These are phyloP conservation scores for Colletotrichum spaethianum DNA, from an alignment of 2,329 filamentous ascomycete species.

Conservation along the genomic window DNA sequence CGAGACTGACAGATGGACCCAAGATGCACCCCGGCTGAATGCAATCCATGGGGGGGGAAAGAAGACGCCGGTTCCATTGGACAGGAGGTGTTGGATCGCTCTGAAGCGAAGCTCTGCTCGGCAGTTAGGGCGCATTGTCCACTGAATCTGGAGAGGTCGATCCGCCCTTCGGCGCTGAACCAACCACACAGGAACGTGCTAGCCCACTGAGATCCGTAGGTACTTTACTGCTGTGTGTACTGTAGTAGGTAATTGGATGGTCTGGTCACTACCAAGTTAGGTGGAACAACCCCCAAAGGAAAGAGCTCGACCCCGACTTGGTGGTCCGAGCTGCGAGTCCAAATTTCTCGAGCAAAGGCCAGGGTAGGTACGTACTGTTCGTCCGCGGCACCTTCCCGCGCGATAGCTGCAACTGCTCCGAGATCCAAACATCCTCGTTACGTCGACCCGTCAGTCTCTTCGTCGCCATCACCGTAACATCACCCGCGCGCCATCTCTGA, in stretches of 20 bases:
- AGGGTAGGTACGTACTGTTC: background rate
- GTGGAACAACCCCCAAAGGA: too few species aligned
- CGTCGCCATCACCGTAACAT: background rate
- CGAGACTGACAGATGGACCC: background rate
- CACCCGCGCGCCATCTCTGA: too few species aligned
- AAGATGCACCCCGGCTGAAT: background rate
- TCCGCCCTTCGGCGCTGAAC: background rate
- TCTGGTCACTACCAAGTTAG: too few species aligned
- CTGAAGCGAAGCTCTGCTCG: background rate
- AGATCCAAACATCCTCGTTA: background rate
- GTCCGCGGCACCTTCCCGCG: background rate
- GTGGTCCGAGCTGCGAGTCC: background rate
- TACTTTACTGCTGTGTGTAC: background rate
- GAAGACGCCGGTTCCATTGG: background rate
- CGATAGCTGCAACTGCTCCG: slow-evolving; percentile 2
- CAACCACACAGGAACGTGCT: background rate
- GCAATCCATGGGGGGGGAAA: background rate
- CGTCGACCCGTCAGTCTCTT: background rate
- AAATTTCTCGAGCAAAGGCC: background rate
- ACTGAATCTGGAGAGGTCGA: background rate
- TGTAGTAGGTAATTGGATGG: too few species aligned
- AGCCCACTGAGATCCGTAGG: background rate
- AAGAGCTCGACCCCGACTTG: background rate
- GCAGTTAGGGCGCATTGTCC: background rate
- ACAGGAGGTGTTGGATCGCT: background rate